Base-by-base conservation (phyloP, 2,329 filamentous ascomycete species). In the Purpureocillium lavendulum region DNA sequence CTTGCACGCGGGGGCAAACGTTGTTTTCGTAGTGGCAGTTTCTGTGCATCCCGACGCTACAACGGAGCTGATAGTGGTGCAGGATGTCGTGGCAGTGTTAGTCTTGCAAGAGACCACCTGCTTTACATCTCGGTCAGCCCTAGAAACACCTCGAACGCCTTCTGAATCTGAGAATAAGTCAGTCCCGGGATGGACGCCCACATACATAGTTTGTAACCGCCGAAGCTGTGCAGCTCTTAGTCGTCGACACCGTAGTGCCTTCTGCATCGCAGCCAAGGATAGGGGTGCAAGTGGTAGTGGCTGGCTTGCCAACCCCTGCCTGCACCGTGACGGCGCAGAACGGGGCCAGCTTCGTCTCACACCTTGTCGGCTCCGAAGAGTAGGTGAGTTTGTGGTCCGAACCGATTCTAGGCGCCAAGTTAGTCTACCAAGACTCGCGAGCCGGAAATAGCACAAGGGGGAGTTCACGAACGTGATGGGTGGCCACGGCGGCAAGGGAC, bases 1-100 rank as follows among this genome's bases (percentile, higher is more conserved):
- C 56, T 33, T 52, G 40, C 33, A 35, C 16, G 33, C 17, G 18
- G 33, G 6, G 11, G 33, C 33, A 16, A 35, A 16, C 3, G 33
- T 35, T 9, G 33, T 35, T 7, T 13, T 35, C 6, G 18, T 26
- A 3, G 33, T 24, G 2, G 16, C 33, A 7, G 13, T 26, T 24
- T 26, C 16, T 13, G 16, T 21, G 33, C 33, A 35, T n/a, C 33
- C 33, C 14, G 33, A 26, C 3, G 21, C 8, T 10, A 18, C 13
- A 13, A 2, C 21, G 17, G 33, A 35, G 16, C 18, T 18, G n/a
- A 24, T 24, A 9, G 33, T 35, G 11, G 33, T 35, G 33, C 33
- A 35, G 6, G 17, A 24, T 7, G 33, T 8, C 10, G 18, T 35
- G 18, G 33, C 18, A 4, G 33, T 21, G 33, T 35, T 9, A n/a